phyloP scores from a whole-genome alignment of 1,284 basidiomycete genomes.

The Cyathus olla region DNA sequence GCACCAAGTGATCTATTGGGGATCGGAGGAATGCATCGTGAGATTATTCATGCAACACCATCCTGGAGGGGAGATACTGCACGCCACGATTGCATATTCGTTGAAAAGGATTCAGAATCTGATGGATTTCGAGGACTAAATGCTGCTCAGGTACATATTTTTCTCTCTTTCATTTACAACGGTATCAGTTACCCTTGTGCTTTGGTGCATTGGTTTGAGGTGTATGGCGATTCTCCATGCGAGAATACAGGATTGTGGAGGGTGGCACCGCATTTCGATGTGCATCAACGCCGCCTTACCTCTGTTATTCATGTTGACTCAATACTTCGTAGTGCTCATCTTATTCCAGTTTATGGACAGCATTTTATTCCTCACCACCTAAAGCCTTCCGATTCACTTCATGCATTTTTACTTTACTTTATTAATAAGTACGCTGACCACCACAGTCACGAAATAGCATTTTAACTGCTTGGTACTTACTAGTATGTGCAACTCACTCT shows the following conservation, averaged over 20 bases:
- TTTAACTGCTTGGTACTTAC: no score
- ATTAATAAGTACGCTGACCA: no score
- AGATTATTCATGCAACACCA: slow-evolving; percentile 26
- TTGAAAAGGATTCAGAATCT: slow-evolving; percentile 11
- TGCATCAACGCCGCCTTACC: background rate
- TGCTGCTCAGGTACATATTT: slow-evolving; percentile 9
- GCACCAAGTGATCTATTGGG: slow-evolving; percentile 42
- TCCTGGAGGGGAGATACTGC: slow-evolving; percentile 14
- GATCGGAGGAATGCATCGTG: slow-evolving; percentile 26
- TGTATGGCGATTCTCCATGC: slow-evolving; percentile 4
- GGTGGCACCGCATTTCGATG: slow-evolving; percentile 4
- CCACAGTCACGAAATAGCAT: no score
- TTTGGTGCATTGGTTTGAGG: slow-evolving; percentile 9
- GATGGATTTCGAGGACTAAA: slow-evolving; percentile 13
- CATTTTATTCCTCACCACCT: background rate
- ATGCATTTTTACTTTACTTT: background rate
- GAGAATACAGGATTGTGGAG: slow-evolving; percentile 9
- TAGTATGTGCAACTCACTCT: no score
- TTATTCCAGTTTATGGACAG: slow-evolving; percentile 6
- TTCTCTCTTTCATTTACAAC: slow-evolving; percentile 4
- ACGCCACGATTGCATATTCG: slow-evolving; percentile 22
- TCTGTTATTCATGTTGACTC: slow-evolving; percentile 11
- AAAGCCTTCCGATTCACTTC: background rate
- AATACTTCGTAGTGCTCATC: slow-evolving; percentile 8
- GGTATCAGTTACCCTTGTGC: slow-evolving; percentile 6